Evolutionary conservation across 1,139 yeast genomes (phyloP), one percentile per base, ranked within the genome.

Genomic region (Saccharomyces pastorianus): DNA sequence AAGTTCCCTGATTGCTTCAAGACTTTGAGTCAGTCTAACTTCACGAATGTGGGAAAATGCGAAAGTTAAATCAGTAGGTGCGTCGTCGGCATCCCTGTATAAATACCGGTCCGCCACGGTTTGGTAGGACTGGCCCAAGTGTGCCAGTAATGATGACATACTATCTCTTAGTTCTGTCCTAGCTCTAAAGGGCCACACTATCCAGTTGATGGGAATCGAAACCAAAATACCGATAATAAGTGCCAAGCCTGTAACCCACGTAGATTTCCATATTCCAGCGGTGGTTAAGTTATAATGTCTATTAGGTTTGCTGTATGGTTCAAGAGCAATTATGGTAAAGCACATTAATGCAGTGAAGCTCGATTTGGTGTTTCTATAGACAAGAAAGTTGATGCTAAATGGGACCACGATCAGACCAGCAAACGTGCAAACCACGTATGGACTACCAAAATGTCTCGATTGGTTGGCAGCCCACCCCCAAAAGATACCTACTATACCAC

Each of bases 151-250:
- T 1, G 71, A 67, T 0, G 80, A 67, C 50, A 74, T 65, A 0
- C 79, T 73, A 8, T 68, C 59, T 32, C 76, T 70, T 5, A 77
- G 68, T 55, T 77, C 80, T 13, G 67, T 69, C 32, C 76, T 70
- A 1, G 81, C 78, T 25, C 71, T 71, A 61, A 76, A 76, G 1
- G 82, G 79, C 81, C 81, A 78, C 20, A 77, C 64, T 1, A 77
- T 52, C 79, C 80, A 77, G 55, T 73, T 76, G 2, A 75, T 64
- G 1, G 73, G 58, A 38, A 75, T 66, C 0, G 80, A 66, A 0
- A 72, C 57, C 9, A 71, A 44, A 5, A 76, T 62, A 6, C 79
- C 77, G 23, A 76, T 68, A 17, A 76, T 59, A 2, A 77, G 60
- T 5, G 78, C 67, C 2, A 73, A 53, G 3, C 76, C 71, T 0